Evolutionary conservation across 78 protist species (phyloP).

Genomic region (Kipferlia bialata): DNA sequence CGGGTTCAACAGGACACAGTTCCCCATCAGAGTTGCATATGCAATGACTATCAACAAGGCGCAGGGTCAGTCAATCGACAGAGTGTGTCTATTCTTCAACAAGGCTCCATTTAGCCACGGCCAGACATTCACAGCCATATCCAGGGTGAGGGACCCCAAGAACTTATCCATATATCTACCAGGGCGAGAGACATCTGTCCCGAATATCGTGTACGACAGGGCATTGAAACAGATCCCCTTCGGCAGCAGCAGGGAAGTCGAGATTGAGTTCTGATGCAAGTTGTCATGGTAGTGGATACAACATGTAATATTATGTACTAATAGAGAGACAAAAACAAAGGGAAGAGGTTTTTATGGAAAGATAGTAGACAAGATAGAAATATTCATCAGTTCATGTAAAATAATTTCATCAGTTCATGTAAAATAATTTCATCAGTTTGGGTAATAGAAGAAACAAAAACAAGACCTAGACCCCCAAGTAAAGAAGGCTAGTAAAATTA

Average conservation of each 20-base stretch:
- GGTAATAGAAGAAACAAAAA: not conserved
- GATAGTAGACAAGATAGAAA: too few species aligned
- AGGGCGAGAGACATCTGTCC: too few species aligned
- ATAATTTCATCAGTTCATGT: not conserved
- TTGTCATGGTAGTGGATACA: too few species aligned
- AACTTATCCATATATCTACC: too few species aligned
- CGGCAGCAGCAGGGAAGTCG: too few species aligned
- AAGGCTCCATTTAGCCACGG: constrained; percentile 1
- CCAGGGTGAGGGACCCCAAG: too few species aligned
- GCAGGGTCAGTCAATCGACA: not conserved
- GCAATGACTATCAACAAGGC: constrained; percentile 18
- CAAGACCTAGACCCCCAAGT: not conserved
- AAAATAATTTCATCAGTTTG: not conserved
- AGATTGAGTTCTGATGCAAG: too few species aligned
- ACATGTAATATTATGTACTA: too few species aligned
- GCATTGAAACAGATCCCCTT: too few species aligned
- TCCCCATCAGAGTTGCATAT: not conserved
- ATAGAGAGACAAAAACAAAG: too few species aligned
- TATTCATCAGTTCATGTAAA: not conserved
- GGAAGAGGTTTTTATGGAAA: too few species aligned
- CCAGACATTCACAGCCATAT: not conserved
- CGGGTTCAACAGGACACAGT: not conserved
- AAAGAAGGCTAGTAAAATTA: not conserved
- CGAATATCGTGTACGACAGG: too few species aligned
- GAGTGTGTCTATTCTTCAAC: not conserved